Evolutionary conservation across 2,329 filamentous ascomycete genomes (phyloP).

Genomic region (Ascochyta rabiei): DNA sequence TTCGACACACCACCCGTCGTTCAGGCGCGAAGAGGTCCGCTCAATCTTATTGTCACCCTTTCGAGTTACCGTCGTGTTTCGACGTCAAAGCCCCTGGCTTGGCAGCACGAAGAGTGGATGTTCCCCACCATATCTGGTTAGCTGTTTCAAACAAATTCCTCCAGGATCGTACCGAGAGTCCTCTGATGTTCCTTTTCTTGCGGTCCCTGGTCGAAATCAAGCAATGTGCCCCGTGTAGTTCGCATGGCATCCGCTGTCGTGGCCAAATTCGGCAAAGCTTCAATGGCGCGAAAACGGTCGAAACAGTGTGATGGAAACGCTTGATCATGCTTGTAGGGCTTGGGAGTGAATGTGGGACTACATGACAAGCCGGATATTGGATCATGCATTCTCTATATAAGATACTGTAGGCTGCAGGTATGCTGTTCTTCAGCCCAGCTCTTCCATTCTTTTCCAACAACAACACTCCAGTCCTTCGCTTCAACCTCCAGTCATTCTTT

Average conservation of each 20-base stretch:
- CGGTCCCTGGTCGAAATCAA: constrained; percentile 2
- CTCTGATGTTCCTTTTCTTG: constrained; percentile 17
- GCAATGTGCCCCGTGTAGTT: constrained; percentile 15
- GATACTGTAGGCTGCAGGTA: constrained; percentile 1
- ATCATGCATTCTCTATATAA: constrained; percentile 20
- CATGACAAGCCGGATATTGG: constrained; percentile 1
- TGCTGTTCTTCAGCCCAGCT: constrained; percentile 20
- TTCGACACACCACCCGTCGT: constrained; percentile 4
- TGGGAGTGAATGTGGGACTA: constrained; percentile 5
- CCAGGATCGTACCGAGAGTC: constrained; percentile 11
- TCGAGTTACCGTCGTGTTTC: constrained; percentile 22
- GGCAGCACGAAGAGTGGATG: constrained; percentile 22
- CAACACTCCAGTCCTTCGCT: constrained; percentile 22
- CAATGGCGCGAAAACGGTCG: constrained; percentile 16
- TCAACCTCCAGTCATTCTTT: constrained; percentile 23
- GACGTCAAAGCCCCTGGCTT: constrained; percentile 17
- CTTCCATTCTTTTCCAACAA: constrained; percentile 25
- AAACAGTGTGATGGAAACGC: constrained; percentile 13
- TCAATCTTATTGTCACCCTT: constrained; percentile 12
- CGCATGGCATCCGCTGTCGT: constrained; percentile 11
- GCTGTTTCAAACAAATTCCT: constrained; percentile 26
- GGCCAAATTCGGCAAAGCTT: constrained; percentile 1
- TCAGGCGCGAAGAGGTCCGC: constrained; percentile 4
- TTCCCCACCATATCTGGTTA: constrained; percentile 12
- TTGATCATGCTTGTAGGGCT: constrained; percentile 15